These are phyloP conservation scores for Marchantia polymorpha DNA, from an alignment of 225 moss, liverwort and hornwort species.

Conservation along the genomic window DNA sequence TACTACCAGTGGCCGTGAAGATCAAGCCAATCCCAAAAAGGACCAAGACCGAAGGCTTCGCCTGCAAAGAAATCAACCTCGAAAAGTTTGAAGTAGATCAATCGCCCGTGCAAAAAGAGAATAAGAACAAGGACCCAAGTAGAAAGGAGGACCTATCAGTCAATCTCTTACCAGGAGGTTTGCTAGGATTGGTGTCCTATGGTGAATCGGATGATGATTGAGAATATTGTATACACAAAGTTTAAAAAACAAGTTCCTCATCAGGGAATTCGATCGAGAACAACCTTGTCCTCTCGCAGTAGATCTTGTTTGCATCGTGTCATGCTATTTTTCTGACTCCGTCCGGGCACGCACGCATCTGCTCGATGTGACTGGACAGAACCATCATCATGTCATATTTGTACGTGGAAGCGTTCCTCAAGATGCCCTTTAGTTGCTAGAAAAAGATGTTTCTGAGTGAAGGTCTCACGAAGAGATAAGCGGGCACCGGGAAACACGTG, in stretches of 20 bases:
- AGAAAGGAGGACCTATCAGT: background rate
- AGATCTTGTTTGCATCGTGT: background rate
- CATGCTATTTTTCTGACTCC: background rate
- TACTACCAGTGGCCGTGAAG: conserved; percentile 63
- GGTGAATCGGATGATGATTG: conserved; percentile 36
- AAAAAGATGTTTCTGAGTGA: too few species aligned
- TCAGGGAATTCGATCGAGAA: background rate
- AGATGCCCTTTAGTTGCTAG: too few species aligned
- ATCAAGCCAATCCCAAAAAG: conserved; percentile 77
- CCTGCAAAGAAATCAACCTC: background rate
- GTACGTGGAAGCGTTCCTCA: too few species aligned
- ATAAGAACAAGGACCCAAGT: background rate
- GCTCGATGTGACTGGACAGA: background rate
- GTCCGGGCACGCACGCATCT: background rate
- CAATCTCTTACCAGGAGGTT: conserved; percentile 8
- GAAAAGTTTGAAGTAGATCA: background rate
- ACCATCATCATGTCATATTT: too few species aligned
- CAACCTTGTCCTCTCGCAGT: background rate
- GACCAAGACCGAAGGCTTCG: conserved; percentile 38
- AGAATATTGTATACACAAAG: background rate
- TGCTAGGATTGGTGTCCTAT: conserved; percentile 41
- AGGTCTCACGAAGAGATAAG: too few species aligned
- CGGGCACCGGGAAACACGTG: too few species aligned
- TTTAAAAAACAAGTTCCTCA: background rate
- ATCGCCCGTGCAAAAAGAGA: background rate